Evolutionary conservation across 371 early-diverging fungal genomes (phyloP).

Genomic region (Mucor sp.): DNA sequence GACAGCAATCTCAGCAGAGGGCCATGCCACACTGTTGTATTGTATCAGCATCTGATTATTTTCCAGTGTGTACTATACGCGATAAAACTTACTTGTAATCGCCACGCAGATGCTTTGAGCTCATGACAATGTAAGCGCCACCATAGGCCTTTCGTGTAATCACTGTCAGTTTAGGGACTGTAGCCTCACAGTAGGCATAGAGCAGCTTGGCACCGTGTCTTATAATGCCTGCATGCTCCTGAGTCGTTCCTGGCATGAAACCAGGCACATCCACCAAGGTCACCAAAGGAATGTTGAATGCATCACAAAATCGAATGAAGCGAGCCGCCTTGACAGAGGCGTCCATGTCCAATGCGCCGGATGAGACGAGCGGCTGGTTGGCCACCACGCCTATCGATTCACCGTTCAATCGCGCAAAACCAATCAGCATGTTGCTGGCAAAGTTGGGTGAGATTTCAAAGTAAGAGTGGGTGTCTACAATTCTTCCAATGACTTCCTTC

Average conservation of each 20-base stretch:
- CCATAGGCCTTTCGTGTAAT: constrained; percentile 97
- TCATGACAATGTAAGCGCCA: constrained; percentile 98
- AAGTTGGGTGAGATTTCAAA: constrained; percentile 94
- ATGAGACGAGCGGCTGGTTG: constrained; percentile 95
- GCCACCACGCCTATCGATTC: constrained; percentile 92
- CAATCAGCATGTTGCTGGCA: constrained; percentile 93
- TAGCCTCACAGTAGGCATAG: constrained; percentile 97
- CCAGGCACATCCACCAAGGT: constrained; percentile 99
- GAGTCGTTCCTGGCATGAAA: constrained; percentile 93
- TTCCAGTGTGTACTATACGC: too few relatives aligned
- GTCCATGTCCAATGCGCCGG: constrained; percentile 96
- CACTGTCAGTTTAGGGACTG: constrained; percentile 96
- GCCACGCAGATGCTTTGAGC: constrained; percentile 93
- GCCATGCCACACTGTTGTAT: constrained; percentile 87
- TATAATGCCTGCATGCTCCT: constrained; percentile 97
- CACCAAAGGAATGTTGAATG: constrained; percentile 92
- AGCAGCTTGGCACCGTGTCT: constrained; percentile 97
- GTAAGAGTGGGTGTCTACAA: constrained; percentile 86
- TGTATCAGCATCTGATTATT: neutral
- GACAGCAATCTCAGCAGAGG: constrained; percentile 96
- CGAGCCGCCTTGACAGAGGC: constrained; percentile 95
- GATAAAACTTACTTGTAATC: constrained; percentile 68
- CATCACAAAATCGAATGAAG: constrained; percentile 96
- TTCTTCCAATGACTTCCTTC: constrained; percentile 81
- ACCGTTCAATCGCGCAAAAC: constrained; percentile 90